Evolutionary conservation across 2,329 filamentous ascomycete species (phyloP), one percentile per base, ranked within the genome.

Genomic region (Cladobotryum protrusum): DNA sequence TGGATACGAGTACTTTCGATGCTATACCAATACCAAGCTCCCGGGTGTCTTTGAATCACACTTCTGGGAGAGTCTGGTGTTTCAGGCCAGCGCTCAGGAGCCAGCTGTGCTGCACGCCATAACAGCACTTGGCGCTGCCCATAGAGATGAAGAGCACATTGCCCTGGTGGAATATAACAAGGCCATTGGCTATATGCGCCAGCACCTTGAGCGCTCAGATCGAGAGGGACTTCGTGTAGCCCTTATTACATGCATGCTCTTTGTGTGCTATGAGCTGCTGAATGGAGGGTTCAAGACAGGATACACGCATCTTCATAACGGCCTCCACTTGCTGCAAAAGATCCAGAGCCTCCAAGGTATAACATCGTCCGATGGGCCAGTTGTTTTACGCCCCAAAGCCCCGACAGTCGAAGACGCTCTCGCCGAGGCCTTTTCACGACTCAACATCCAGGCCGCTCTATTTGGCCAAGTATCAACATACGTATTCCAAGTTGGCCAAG

Each of bases 101-200:
- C 67, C 69, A 0, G 68, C 70, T 4, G 61, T 74, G 3, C 54
- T 67, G n/a, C 70, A 73, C 57, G 71, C 72, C 3, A 56, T 70
- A 11, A 54, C 73, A 5, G 67, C 72, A 11, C 53, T 74, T 14
- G 65, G 66, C n/a, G 64, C 68, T 4, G 61, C 63, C 0, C 70
- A 70, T 50, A 58, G 51, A 43, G 41, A 47, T 12, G 59, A 56
- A 47, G 53, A 50, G 39, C 43, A 35, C 50, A 59, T 50, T 19
- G 45, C 63, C 11, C 52, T 74, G 35, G 59, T 57, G 24, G 68
- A 72, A 40, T 71, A 74, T 44, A 68, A 59, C 51, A 67, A 68
- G 42, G 67, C 70, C 4, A 73, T 73, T 44, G 44, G 54, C 11
- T 50, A 63, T 43, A 56, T 74, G 5, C 63, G 63, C 33, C 55